A percentile compares a stretch with the other conserved stretches of the same genome.
These are phyloP conservation scores for Ilyonectria robusta DNA, from an alignment of 2,329 filamentous ascomycete species.

Conservation along the genomic window DNA sequence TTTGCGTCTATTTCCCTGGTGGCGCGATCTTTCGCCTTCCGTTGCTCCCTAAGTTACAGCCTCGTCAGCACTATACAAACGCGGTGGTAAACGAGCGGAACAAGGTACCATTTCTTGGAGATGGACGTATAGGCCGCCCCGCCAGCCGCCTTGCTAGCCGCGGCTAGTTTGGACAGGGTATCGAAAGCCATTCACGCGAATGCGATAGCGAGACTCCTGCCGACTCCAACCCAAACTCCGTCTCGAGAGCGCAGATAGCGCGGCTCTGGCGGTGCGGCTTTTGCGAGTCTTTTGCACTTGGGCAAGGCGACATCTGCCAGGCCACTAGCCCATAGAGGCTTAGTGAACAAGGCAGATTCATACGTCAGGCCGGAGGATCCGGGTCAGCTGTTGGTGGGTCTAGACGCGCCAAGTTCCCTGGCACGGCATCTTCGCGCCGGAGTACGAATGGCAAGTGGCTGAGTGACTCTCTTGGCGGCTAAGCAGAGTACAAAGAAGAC, in stretches of 20 bases:
- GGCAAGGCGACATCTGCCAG: not conserved
- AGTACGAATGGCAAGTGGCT: no score
- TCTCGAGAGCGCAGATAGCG: not conserved
- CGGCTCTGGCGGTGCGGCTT: not conserved
- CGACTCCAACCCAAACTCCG: not conserved
- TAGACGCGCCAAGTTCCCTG: not conserved
- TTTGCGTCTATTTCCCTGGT: constrained; percentile 26
- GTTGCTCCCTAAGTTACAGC: constrained; percentile 13
- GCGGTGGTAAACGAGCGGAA: not conserved
- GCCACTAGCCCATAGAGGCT: not conserved
- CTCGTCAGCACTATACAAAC: not conserved
- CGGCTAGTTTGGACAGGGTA: constrained; percentile 23
- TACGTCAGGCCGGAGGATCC: not conserved
- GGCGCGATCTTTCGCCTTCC: constrained; percentile 21
- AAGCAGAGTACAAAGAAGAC: no score
- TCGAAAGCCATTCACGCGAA: constrained; percentile 19
- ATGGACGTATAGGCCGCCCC: constrained; percentile 18
- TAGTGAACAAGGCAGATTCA: not conserved
- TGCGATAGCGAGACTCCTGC: not conserved
- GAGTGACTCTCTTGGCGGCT: no score
- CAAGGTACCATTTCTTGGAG: constrained; percentile 27
- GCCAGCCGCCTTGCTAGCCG: constrained; percentile 20
- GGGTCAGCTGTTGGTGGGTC: not conserved
- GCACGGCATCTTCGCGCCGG: not conserved
- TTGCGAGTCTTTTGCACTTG: not conserved